Evolutionary conservation across 495 filamentous ascomycete species (phyloP).

Genomic region (Xylaria bambusicola): DNA sequence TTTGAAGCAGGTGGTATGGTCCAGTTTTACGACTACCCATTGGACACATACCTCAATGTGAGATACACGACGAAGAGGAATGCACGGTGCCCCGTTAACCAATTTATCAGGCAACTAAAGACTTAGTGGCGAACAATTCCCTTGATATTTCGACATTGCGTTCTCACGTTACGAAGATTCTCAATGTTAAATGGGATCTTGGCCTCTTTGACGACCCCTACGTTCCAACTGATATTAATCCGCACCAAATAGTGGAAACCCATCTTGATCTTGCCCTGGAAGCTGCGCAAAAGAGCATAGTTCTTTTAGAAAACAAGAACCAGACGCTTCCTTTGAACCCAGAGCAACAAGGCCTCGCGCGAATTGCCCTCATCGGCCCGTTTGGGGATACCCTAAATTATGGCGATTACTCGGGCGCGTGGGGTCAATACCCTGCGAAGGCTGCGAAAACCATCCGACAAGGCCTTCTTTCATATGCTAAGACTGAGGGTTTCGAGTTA

Average conservation of each 20-base stretch:
- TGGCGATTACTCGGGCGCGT: slow-evolving; percentile 43
- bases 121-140: slow-evolving; percentile 38
- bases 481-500: slow-evolving; percentile 29
- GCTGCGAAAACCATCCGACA: slow-evolving; percentile 44
- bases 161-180: slow-evolving; percentile 36
- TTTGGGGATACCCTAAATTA: slow-evolving; percentile 47
- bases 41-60: slow-evolving; percentile 35
- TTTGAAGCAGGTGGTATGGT: slow-evolving; percentile 42
- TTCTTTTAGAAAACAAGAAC: slow-evolving; percentile 44
- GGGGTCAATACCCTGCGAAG: slow-evolving; percentile 40
- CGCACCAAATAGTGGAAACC: slow-evolving; percentile 31
- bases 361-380: slow-evolving; percentile 44
- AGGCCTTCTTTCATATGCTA: slow-evolving; percentile 36
- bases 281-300: slow-evolving; percentile 40
- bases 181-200: slow-evolving; percentile 44
- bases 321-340: slow-evolving; percentile 38
- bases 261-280: slow-evolving; percentile 37
- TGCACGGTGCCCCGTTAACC: slow-evolving; percentile 13
- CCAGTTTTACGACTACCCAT: slow-evolving; percentile 35
- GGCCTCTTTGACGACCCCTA: slow-evolving; percentile 41
- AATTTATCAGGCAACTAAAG: slow-evolving; percentile 33
- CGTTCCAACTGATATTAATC: slow-evolving; percentile 34
- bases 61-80: neutral
- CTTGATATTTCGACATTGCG: slow-evolving; percentile 34
- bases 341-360: slow-evolving; percentile 29